These are phyloP conservation scores for Clonostachys rhizophaga DNA, from an alignment of 2,329 filamentous ascomycete genomes.

Conservation along the genomic window DNA sequence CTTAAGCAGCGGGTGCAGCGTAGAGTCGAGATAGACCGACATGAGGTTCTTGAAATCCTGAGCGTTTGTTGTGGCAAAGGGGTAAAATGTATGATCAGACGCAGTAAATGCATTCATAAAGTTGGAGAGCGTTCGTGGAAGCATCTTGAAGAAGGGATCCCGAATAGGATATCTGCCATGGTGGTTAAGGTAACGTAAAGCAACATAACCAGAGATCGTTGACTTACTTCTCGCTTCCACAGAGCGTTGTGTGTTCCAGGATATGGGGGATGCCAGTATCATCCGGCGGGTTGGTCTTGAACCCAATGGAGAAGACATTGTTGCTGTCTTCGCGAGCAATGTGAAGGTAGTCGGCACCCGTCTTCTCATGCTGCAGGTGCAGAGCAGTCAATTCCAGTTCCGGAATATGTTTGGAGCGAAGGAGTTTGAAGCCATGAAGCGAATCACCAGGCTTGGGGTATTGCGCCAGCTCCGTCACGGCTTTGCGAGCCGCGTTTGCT, in stretches of 20 bases:
- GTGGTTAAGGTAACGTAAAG: conserved; percentile 15
- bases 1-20: conserved; percentile 83
- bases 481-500: conserved; percentile 48
- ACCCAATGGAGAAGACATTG: conserved; percentile 99
- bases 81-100: conserved; percentile 94
- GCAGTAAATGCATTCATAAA: conserved; percentile 99
- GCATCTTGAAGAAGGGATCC: conserved; percentile 99
- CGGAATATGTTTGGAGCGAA: conserved; percentile 85
- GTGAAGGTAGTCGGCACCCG: conserved; percentile 92
- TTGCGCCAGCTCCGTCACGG: conserved; percentile 70
- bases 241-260: conserved; percentile 93
- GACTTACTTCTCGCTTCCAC: conserved; percentile 82
- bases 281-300: conserved; percentile 98
- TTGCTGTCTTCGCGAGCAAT: conserved; percentile 93
- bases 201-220: not conserved
- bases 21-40: conserved; percentile 95
- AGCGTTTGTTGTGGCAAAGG: conserved; percentile 92
- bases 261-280: conserved; percentile 96
- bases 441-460: conserved; percentile 78
- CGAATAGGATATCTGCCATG: conserved; percentile 79
- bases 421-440: conserved; percentile 88
- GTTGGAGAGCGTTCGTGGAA: conserved; percentile 95
- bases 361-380: conserved; percentile 89
- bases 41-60: conserved; percentile 96
- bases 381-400: conserved; percentile 91